Evolutionary conservation across 2,329 filamentous ascomycete genomes (phyloP).

Genomic region (Paecilomyces formosus): DNA sequence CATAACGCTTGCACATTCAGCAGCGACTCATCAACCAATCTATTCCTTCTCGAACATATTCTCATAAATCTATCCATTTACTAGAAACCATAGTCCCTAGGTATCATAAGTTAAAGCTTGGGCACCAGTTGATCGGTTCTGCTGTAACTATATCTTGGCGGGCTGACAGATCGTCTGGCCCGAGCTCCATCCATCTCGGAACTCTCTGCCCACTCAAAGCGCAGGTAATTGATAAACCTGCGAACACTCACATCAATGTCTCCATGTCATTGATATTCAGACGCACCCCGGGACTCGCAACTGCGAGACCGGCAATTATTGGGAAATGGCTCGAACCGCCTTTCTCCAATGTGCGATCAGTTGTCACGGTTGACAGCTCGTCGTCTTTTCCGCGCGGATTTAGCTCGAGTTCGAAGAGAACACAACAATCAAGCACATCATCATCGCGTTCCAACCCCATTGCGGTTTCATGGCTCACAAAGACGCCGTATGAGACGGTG

Average conservation of each 20-base stretch:
- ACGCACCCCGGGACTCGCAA: slow-evolving; percentile 9
- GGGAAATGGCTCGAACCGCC: slow-evolving; percentile 3
- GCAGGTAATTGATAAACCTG: not conserved
- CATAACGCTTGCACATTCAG: no score
- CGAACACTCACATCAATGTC: slow-evolving; percentile 7
- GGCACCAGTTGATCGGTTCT: no score
- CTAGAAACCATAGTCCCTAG: no score
- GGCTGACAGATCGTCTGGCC: not conserved
- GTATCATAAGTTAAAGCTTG: no score
- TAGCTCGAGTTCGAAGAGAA: not conserved
- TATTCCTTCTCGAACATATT: no score
- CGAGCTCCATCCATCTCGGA: not conserved
- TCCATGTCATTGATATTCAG: slow-evolving; percentile 15
- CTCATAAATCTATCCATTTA: no score
- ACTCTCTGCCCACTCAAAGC: not conserved
- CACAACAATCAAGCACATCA: not conserved
- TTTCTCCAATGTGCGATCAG: not conserved
- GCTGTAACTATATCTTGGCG: not conserved
- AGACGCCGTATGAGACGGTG: slow-evolving; percentile 21
- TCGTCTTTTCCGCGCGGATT: not conserved
- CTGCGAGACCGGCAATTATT: slow-evolving; percentile 12
- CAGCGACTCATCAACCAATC: no score
- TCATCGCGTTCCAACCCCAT: slow-evolving; percentile 5
- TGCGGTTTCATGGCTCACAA: slow-evolving; percentile 27
- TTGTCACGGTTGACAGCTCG: not conserved